Evolutionary conservation across 108 stramenopile species (phyloP).

Genomic region (Parietichytrium sp.): DNA sequence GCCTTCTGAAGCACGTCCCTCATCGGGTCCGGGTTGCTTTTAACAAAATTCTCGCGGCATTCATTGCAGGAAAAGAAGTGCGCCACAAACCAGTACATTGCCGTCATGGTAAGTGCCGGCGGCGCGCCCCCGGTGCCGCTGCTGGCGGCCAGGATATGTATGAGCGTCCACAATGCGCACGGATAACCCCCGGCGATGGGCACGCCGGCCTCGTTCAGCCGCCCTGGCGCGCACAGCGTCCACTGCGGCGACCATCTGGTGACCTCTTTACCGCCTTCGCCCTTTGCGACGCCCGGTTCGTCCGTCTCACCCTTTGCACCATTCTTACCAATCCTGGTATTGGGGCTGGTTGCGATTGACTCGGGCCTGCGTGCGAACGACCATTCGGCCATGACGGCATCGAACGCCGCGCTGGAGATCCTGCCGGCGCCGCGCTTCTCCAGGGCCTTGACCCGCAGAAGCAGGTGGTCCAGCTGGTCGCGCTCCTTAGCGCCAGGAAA

Average conservation of each 20-base stretch:
- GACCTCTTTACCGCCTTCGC: no score
- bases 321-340: no score
- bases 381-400: neutral
- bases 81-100: neutral
- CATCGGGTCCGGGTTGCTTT: conserved; percentile 6
- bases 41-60: conserved; percentile 11
- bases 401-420: neutral
- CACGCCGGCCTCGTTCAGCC: neutral
- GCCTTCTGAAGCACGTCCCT: neutral
- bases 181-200: conserved; percentile 21
- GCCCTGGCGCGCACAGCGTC: neutral
- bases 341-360: no score
- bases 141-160: neutral
- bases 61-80: conserved; percentile 19
- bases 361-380: no score
- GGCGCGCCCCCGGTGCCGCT: conserved; percentile 6
- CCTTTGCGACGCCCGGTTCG: no score
- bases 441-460: neutral
- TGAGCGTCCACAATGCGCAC: conserved; percentile 20
- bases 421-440: neutral
- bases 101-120: neutral
- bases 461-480: neutral
- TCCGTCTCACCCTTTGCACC: no score
- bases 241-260: no score
- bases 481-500: conserved; percentile 23